Conservation (phyloP, 2,329 filamentous ascomycete genomes). For the Rachicladosporium sp. region DNA sequence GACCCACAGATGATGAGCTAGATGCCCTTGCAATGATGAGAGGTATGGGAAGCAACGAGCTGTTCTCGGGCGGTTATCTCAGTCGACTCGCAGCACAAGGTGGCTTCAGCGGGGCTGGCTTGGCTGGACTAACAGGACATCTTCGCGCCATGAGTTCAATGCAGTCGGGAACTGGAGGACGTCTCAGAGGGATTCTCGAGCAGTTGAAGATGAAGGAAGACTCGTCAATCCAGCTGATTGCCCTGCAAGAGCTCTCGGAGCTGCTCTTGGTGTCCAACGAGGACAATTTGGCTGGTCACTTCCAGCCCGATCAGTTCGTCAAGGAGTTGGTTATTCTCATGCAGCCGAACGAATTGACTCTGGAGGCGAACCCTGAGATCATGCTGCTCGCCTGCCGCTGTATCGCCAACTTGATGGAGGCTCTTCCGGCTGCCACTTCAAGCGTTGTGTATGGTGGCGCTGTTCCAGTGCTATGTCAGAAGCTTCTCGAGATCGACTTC, state of each 20-base stretch:
- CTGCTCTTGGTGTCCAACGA: constrained; percentile 90
- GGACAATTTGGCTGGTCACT: constrained; percentile 89
- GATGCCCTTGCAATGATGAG: constrained; percentile 26
- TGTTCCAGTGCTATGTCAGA: constrained; percentile 87
- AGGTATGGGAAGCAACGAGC: constrained; percentile 37
- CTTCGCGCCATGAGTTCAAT: constrained; percentile 81
- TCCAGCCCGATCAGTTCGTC: constrained; percentile 86
- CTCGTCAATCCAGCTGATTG: constrained; percentile 76
- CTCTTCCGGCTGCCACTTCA: constrained; percentile 77
- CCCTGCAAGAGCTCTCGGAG: constrained; percentile 84
- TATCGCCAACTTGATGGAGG: constrained; percentile 95
- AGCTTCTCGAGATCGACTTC: constrained; percentile 88
- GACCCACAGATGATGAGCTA: constrained; percentile 48
- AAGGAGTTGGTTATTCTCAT: constrained; percentile 88
- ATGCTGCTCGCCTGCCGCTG: constrained; percentile 95
- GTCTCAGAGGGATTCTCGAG: constrained; percentile 52
- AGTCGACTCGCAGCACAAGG: constrained; percentile 42
- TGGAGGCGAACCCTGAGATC: constrained; percentile 86
- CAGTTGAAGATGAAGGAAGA: constrained; percentile 71
- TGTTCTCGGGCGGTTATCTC: constrained; percentile 52
- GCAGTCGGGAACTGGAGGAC: constrained; percentile 71
- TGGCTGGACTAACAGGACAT: constrained; percentile 60
- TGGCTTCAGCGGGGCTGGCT: constrained; percentile 23
- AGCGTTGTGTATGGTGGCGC: constrained; percentile 97
- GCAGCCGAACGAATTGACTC: constrained; percentile 69